Evolutionary conservation across 768 basidiomycete species (phyloP), one percentile per base, ranked within the genome.

Genomic region (Suillus ampliporus): DNA sequence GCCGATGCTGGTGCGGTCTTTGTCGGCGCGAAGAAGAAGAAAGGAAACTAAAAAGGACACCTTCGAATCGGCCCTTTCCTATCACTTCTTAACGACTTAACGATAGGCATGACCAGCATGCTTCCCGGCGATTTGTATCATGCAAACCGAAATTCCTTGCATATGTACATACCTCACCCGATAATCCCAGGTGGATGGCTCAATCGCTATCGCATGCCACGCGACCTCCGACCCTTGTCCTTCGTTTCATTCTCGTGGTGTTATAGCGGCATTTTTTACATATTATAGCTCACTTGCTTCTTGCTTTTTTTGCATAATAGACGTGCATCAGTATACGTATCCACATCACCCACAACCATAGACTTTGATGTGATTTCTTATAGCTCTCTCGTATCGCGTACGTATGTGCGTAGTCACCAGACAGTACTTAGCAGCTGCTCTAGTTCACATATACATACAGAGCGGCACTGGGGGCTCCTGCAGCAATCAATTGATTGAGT

Each of bases 1-100:
- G 71, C 75, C 13, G 74, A 77, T n/a, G 84, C 89, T 0, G 91
- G 91, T 57, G 87, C 84, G 13, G 79, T 83, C 58, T 74, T 86
- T 57, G 80, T 83, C 65, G 82, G 83, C 50, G 77, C 76, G 40
- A 87, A 83, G 79, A 84, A 79, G 76, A 87, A 86, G 69, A 56
- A 56, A 28, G 23, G 23, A 8, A 23, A 56, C 38, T 56, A 17
- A 40, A 31, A 44, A 2, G 5, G 6, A n/a, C 2, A 10, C 10
- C 23, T 7, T 19, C 10, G 9, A 6, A 37, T 40, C 9, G 10
- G 2, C 7, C 53, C 23, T 21, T 56, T 56, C 38, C 26, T 38
- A 56, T 19, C 54, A 41, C 54, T 28, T 56, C 10, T 26, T 26
- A 56, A 56, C 3, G 54, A 56, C 54, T 6, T 56, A 41, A 56